Evolutionary conservation across 345 rosid genomes (phyloP), one percentile per base, ranked within the genome.

Genomic region (Eucalyptus coolabah): DNA sequence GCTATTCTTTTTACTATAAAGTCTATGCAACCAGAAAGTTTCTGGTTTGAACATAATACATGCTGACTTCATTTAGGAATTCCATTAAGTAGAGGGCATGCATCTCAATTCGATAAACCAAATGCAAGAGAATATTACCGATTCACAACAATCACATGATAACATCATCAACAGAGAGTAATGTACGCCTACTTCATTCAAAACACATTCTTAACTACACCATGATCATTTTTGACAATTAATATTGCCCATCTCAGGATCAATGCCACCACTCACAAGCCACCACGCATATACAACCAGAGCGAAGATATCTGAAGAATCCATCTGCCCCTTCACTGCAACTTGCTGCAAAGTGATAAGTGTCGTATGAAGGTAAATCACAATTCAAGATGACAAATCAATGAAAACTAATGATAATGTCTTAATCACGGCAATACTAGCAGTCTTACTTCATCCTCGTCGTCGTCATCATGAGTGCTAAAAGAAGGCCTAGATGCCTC

Each of bases 401-500:
- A 50, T n/a, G 87, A 4, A 77, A 77, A 77, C 47, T 11, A 42
- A 1, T 23, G 26, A 72, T 18, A 34, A 37, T 37, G 82, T 72
- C 82, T 72, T 72, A 37, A 72, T 72, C 44, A 23, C 44, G 21
- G 47, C 47, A 40, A 77, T 53, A 32, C 34, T 86, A 86, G 59
- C 87, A 86, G 59, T 50, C 88, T 86, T 94, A 97, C 99, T 88
- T 93, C 93, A 13, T 94, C 95, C 5, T 97, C 95, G 13, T 97
- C 96, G 13, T 96, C 96, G 34, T 96, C 97, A 37, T 97, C 98
- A 88, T 94, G 99, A 80, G 90, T 93, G 91, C 96, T 91, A 69
- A 92, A 90, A 87, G 91, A 91, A 88, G 93, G 93, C 87, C 95
- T 87, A 2, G 12, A 87, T 42, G 59, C 47, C 50, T 87, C 88